Evolutionary conservation across 2,329 filamentous ascomycete genomes (phyloP).

Genomic region (Cryphonectria naterciae): DNA sequence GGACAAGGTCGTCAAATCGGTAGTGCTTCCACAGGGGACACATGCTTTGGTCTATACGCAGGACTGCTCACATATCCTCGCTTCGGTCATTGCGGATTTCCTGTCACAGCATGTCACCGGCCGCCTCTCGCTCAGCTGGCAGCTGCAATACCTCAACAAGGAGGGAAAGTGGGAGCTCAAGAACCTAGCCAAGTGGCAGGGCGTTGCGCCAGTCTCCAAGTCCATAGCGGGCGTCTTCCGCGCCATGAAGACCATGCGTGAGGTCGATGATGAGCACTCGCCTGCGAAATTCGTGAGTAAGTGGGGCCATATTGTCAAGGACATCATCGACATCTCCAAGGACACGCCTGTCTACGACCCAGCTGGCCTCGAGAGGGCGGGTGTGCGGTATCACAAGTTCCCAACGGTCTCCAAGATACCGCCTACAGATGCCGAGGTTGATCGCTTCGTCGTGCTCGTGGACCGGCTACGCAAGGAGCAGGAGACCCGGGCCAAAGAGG

Average conservation of each 20-base stretch:
- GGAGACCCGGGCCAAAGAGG: constrained; percentile 47
- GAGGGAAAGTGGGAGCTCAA: constrained; percentile 98
- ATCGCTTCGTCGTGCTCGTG: constrained; percentile 59
- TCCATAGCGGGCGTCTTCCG: constrained; percentile 81
- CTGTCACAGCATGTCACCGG: constrained; percentile 74
- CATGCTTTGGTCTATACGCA: constrained; percentile 86
- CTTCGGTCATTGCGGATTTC: constrained; percentile 83
- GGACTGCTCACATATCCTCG: constrained; percentile 72
- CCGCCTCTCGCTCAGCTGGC: constrained; percentile 84
- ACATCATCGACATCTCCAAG: constrained; percentile 89
- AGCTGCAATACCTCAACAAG: constrained; percentile 83
- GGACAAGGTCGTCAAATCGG: constrained; percentile 64
- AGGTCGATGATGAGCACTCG: constrained; percentile 82
- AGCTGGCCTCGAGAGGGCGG: constrained; percentile 65
- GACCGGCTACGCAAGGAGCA: constrained; percentile 64
- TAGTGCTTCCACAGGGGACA: constrained; percentile 73
- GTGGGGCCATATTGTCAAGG: constrained; percentile 70
- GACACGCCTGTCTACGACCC: constrained; percentile 90
- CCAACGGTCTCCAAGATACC: constrained; percentile 92
- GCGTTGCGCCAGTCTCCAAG: constrained; percentile 74
- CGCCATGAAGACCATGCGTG: constrained; percentile 90
- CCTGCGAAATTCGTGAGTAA: constrained; percentile 71
- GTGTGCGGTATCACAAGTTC: constrained; percentile 80
- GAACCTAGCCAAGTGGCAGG: constrained; percentile 90
- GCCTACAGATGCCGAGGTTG: constrained; percentile 61